phyloP scores from a whole-genome alignment of 371 early-diverging fungal genomes.

The Funneliformis caledonium region DNA sequence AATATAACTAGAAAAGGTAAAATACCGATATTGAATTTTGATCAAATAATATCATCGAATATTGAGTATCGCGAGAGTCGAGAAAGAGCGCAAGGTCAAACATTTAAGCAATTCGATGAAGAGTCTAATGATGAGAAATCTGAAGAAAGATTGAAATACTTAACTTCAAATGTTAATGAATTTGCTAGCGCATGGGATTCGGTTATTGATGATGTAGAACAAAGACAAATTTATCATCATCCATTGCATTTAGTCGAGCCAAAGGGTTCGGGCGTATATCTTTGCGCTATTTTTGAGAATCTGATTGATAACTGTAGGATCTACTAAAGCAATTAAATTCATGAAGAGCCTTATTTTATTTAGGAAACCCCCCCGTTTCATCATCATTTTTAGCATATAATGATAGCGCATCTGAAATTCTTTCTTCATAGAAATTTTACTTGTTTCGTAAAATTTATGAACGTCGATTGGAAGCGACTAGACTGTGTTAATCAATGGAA shows the following conservation, averaged over 20 bases:
- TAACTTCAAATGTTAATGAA: neutral
- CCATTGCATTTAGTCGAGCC: conserved; percentile 23
- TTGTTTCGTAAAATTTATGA: conserved; percentile 34
- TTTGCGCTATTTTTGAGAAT: too few species aligned
- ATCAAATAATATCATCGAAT: conserved; percentile 10
- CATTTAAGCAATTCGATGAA: conserved; percentile 29
- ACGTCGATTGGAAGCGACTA: neutral
- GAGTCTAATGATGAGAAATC: conserved; percentile 2
- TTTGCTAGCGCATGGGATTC: conserved; percentile 37
- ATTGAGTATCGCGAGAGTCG: conserved; percentile 32
- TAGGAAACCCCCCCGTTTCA: neutral
- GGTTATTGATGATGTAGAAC: neutral
- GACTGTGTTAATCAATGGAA: conserved; percentile 33
- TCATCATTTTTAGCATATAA: neutral
- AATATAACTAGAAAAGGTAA: neutral
- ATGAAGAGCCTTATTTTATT: neutral
- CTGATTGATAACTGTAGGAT: neutral
- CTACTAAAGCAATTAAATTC: conserved; percentile 22
- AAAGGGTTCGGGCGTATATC: neutral
- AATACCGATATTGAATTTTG: conserved; percentile 37
- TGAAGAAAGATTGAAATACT: neutral
- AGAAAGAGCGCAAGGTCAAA: conserved; percentile 14
- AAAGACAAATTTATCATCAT: neutral
- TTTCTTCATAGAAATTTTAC: conserved; percentile 36
- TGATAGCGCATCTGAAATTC: conserved; percentile 28